Evolutionary conservation across 1,139 yeast genomes (phyloP).

Genomic region (Kodamaea suecica): DNA sequence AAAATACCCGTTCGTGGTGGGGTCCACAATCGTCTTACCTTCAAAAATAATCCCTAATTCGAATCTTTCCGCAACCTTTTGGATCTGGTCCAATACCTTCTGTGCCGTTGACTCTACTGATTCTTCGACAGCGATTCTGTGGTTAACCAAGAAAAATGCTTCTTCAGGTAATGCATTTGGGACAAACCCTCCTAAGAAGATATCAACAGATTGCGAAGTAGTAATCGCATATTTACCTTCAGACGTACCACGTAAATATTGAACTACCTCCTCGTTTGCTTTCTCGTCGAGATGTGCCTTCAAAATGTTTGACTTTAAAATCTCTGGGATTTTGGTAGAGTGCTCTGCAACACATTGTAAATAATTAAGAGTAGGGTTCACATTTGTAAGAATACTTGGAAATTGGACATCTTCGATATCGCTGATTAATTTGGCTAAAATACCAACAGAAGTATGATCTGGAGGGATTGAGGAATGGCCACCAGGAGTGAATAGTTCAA

Average conservation of each 20-base stretch:
- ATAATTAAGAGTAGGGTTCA: conserved; percentile 40
- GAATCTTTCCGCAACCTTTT: conserved; percentile 40
- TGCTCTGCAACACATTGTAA: conserved; percentile 47
- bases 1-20: conserved; percentile 45
- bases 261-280: conserved; percentile 42
- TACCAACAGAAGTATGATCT: conserved; percentile 46
- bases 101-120: conserved; percentile 38
- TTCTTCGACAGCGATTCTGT: conserved; percentile 56
- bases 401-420: conserved; percentile 37
- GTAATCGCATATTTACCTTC: conserved; percentile 44
- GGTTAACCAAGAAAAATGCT: conserved; percentile 54
- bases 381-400: conserved; percentile 33
- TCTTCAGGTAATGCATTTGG: conserved; percentile 73
- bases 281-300: conserved; percentile 37
- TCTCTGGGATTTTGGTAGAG: conserved; percentile 24
- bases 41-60: conserved; percentile 46
- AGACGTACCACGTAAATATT: conserved; percentile 23
- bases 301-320: conserved; percentile 37
- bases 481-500: conserved; percentile 43
- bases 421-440: conserved; percentile 38
- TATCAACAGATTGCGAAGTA: conserved; percentile 70
- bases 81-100: conserved; percentile 36
- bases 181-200: conserved; percentile 67
- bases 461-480: conserved; percentile 53
- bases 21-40: conserved; percentile 26